phyloP scores from a whole-genome alignment of 2,329 filamentous ascomycete species.

The Neofusicoccum parvum region DNA sequence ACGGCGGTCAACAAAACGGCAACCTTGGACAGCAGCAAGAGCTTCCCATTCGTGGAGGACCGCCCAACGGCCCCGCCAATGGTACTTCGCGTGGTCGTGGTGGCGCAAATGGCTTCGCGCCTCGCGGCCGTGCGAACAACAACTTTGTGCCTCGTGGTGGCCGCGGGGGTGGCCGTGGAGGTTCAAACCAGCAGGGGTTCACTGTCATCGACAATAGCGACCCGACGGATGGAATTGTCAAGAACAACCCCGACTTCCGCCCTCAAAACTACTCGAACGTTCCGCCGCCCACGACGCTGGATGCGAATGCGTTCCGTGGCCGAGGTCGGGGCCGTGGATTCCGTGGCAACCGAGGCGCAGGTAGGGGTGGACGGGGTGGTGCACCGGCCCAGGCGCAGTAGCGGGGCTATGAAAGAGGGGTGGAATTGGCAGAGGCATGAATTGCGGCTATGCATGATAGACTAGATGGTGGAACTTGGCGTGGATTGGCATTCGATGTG shows the following conservation, averaged over 20 bases:
- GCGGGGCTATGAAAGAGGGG: not conserved
- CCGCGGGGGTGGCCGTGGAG: conserved; percentile 31
- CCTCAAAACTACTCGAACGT: conserved; percentile 49
- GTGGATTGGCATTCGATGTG: not conserved
- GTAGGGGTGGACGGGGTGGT: conserved; percentile 14
- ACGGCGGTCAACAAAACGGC: conserved; percentile 27
- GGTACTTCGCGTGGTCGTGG: conserved; percentile 37
- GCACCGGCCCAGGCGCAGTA: not conserved
- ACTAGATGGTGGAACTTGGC: not conserved
- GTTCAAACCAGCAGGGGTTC: conserved; percentile 46
- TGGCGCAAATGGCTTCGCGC: conserved; percentile 29
- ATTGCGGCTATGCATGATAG: not conserved
- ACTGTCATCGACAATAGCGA: conserved; percentile 53
- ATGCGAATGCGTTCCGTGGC: conserved; percentile 30
- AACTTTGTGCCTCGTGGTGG: conserved; percentile 44
- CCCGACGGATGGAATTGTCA: conserved; percentile 55
- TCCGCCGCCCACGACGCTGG: conserved; percentile 39
- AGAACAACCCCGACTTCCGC: conserved; percentile 59
- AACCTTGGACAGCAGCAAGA: conserved; percentile 11
- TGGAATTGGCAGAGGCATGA: not conserved
- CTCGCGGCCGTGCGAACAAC: conserved; percentile 38
- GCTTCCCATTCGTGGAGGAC: conserved; percentile 43
- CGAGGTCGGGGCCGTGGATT: conserved; percentile 33
- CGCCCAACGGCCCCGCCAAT: conserved; percentile 22
- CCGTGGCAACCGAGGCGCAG: not conserved